Percentiles rank a stretch among this genome's conserved stretches.
phyloP scores from a whole-genome alignment of 2,329 filamentous ascomycete species.

The Blumeriella jaapii region DNA sequence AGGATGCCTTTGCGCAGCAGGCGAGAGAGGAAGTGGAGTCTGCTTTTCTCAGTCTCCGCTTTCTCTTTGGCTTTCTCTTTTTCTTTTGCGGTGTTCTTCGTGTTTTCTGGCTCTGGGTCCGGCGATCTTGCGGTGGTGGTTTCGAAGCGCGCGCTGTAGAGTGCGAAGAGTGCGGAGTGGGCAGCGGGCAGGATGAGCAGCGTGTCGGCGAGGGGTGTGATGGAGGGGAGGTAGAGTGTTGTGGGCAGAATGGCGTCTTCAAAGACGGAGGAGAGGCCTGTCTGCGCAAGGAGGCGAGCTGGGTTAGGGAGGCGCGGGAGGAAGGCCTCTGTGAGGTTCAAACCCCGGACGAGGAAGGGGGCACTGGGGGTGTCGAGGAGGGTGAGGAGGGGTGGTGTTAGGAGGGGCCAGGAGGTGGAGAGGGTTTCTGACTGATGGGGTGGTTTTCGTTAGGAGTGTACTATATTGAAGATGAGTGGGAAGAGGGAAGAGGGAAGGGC shows the following conservation, averaged over 20 bases:
- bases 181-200: slow-evolving; percentile 49
- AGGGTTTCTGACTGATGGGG: slow-evolving; percentile 36
- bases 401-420: slow-evolving; percentile 51
- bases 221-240: slow-evolving; percentile 62
- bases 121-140: neutral
- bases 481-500: neutral
- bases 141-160: slow-evolving; percentile 31
- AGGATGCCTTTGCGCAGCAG: slow-evolving; percentile 45
- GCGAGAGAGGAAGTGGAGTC: slow-evolving; percentile 37
- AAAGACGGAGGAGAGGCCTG: slow-evolving; percentile 57
- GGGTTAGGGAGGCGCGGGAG: slow-evolving; percentile 38
- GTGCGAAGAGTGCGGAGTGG: slow-evolving; percentile 53
- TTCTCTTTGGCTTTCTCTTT: neutral
- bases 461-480: neutral
- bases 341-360: slow-evolving; percentile 41
- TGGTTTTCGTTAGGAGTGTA: too few relatives aligned
- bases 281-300: slow-evolving; percentile 41
- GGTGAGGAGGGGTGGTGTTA: slow-evolving; percentile 57
- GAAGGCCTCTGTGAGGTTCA: slow-evolving; percentile 42
- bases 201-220: slow-evolving; percentile 66
- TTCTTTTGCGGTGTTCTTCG: too few relatives aligned
- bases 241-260: slow-evolving; percentile 58
- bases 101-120: neutral
- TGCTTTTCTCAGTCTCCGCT: slow-evolving; percentile 10
- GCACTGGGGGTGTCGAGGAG: slow-evolving; percentile 53